Percentiles rank a stretch among this genome's conserved stretches.
Evolutionary conservation across 352 stramenopile genomes (phyloP).

Genomic region (Pythium guiyangense): DNA sequence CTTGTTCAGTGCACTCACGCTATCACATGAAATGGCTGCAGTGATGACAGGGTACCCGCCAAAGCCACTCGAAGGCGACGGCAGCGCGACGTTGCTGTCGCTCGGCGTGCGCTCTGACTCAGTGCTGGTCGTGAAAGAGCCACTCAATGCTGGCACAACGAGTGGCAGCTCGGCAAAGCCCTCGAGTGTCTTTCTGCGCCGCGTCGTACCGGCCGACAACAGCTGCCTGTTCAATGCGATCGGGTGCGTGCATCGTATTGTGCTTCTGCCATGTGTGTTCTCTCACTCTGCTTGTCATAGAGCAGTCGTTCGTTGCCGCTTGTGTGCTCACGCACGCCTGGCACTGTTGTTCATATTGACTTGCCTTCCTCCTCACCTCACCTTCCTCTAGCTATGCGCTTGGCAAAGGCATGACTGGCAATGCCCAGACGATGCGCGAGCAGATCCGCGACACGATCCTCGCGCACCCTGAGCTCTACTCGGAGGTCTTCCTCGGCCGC

Average conservation of each 20-base stretch:
- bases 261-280: too few species aligned
- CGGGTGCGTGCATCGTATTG: slow-evolving; percentile 32
- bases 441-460: slow-evolving; percentile 77
- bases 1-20: not conserved
- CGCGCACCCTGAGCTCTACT: slow-evolving; percentile 50
- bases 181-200: slow-evolving; percentile 57
- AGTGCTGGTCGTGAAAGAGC: slow-evolving; percentile 68
- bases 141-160: slow-evolving; percentile 17
- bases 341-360: slow-evolving; percentile 4
- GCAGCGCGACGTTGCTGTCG: slow-evolving; percentile 38
- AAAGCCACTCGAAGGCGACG: slow-evolving; percentile 42
- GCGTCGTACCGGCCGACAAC: slow-evolving; percentile 79
- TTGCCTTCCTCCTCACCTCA: not conserved
- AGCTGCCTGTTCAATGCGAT: slow-evolving; percentile 88
- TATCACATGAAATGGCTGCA: slow-evolving; percentile 28
- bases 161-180: slow-evolving; percentile 12
- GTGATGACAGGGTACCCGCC: too few species aligned
- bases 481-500: slow-evolving; percentile 72
- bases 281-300: too few species aligned
- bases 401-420: slow-evolving; percentile 51
- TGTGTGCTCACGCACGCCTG: too few species aligned
- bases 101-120: too few species aligned
- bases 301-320: too few species aligned
- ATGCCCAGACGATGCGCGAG: slow-evolving; percentile 54
- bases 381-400: slow-evolving; percentile 59